Conservation (phyloP, 768 basidiomycete species). For the Suillus discolor region DNA sequence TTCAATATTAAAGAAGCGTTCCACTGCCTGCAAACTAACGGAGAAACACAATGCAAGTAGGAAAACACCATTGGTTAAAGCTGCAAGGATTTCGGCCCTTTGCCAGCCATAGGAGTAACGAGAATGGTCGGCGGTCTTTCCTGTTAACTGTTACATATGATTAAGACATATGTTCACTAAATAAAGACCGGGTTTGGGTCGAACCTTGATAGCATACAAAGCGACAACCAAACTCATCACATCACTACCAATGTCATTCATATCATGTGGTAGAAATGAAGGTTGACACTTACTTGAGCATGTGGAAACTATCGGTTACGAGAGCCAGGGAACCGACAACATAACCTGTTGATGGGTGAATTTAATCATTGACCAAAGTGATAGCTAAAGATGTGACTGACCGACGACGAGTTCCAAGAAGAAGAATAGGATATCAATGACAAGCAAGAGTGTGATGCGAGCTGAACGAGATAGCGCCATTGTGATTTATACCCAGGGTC, state of each 20-base stretch:
- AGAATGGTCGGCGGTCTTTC: conserved; percentile 58
- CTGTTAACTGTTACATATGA: conserved; percentile 56
- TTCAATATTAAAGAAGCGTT: conserved; percentile 84
- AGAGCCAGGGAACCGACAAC: conserved; percentile 92
- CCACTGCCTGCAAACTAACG: conserved; percentile 88
- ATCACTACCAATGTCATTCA: conserved; percentile 59
- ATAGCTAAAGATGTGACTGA: conserved; percentile 30
- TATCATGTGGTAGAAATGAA: conserved; percentile 1
- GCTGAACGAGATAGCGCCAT: conserved; percentile 64
- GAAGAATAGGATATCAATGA: conserved; percentile 87
- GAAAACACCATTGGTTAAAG: conserved; percentile 95
- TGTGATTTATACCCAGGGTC: too few relatives aligned
- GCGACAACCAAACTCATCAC: conserved; percentile 95
- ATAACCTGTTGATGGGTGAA: conserved; percentile 60
- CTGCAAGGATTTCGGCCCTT: conserved; percentile 93
- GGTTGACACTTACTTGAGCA: conserved; percentile 82
- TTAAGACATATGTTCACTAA: neutral
- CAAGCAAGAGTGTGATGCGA: conserved; percentile 73
- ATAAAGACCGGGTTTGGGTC: neutral
- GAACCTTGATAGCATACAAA: conserved; percentile 90
- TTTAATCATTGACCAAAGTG: neutral
- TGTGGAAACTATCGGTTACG: conserved; percentile 97
- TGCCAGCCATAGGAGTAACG: conserved; percentile 99
- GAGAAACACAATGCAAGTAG: conserved; percentile 96
- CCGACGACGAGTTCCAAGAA: conserved; percentile 83